Evolutionary conservation across 2,329 filamentous ascomycete species (phyloP), one percentile per base, ranked within the genome.

Genomic region (Alternaria arbusti): DNA sequence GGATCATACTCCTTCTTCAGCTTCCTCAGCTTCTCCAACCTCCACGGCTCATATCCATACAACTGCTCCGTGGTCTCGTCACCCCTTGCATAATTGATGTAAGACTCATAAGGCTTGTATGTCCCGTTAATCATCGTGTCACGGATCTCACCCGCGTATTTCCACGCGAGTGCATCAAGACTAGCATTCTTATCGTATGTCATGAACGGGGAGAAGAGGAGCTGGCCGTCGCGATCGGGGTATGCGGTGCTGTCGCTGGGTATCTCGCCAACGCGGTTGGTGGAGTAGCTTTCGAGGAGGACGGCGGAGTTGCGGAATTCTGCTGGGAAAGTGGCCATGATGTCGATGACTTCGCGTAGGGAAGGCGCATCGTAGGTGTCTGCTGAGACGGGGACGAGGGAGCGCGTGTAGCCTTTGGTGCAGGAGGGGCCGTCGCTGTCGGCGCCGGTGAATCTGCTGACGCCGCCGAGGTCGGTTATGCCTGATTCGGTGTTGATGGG

Each of bases 1-100:
- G 79, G 79, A 72, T 81, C 80, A 51, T 73, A 79, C 60, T 70
- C 59, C 32, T 56, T 67, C 67, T 81, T 82, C 56, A 81, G 49
- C 15, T 25, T 63, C 60, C 69, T 59, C 55, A 81, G 59, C 59
- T 68, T 77, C 64, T 75, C 64, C 52, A 80, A 28, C 28, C 77
- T 65, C 78, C 77, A 79, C 8, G 63, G 10, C 43, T 80, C 77
- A 57, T 73, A 71, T 11, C 78, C 79, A 60, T 81, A 82, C 13
- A 78, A 15, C 0, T 64, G 68, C 60, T 78, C 69, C 4, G 73
- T 56, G 22, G 67, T 67, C 43, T 78, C 76, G n/a, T 74, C 71
- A 1, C 72, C 73, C 17, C 63, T 64, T 3, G 72, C 72, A 59
- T 80, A 81, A 55, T 80, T 79, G 7, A 79, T 69, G 59, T 80